A percentile compares a stretch with the other conserved stretches of the same genome.
phyloP scores from a whole-genome alignment of 306 rosid genomes.

The Alnus glutinosa region DNA sequence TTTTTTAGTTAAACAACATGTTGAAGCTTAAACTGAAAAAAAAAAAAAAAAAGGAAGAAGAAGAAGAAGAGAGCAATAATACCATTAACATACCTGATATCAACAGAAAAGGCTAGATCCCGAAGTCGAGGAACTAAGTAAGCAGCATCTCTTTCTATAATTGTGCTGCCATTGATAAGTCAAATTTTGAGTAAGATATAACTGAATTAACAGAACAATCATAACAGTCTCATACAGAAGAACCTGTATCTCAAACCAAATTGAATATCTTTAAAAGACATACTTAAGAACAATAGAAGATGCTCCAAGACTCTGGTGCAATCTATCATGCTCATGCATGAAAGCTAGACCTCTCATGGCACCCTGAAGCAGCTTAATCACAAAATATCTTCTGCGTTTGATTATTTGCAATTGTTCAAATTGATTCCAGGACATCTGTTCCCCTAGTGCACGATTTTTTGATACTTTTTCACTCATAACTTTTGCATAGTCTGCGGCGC shows the following conservation, averaged over 20 bases:
- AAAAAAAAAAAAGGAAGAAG: too few relatives aligned
- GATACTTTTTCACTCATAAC: constrained; percentile 64
- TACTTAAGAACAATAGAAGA: constrained; percentile 87
- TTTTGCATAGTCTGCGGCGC: constrained; percentile 89
- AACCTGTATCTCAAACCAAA: constrained; percentile 24
- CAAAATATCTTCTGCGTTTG: constrained; percentile 63
- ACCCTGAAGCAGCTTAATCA: constrained; percentile 71
- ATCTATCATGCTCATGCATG: constrained; percentile 72
- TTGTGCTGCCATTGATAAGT: constrained; percentile 58
- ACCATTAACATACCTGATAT: constrained; percentile 57
- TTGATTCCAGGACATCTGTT: constrained; percentile 62
- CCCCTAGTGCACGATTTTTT: constrained; percentile 36
- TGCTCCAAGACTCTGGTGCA: constrained; percentile 98
- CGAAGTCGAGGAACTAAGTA: constrained; percentile 86
- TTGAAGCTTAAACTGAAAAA: neutral
- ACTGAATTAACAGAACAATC: neutral
- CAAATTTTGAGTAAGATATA: neutral
- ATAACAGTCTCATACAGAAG: neutral
- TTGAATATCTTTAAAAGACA: constrained; percentile 27
- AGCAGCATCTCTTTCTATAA: constrained; percentile 67
- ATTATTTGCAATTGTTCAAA: constrained; percentile 55
- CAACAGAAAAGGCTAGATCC: constrained; percentile 90
- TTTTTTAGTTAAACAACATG: neutral
- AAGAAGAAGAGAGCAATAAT: neutral
- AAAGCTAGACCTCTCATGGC: constrained; percentile 77